Conservation (phyloP, 129 eudicot genomes). For the Artemisia annua region DNA sequence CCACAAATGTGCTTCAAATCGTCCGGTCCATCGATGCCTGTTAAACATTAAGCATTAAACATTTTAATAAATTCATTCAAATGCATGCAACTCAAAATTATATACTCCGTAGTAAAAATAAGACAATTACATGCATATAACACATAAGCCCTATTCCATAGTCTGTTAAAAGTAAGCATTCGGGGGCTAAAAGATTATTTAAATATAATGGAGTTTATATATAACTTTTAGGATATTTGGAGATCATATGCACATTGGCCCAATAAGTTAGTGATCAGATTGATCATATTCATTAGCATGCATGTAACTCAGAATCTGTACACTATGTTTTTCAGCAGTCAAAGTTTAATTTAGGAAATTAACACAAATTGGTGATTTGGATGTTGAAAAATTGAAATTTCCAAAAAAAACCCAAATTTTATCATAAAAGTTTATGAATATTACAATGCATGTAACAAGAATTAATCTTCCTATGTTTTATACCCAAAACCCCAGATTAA, state of each 20-base stretch:
- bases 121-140: conserved; percentile 18
- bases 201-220: not conserved
- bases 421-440: not conserved
- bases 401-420: not conserved
- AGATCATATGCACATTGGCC: not conserved
- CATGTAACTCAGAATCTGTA: conserved; percentile 19
- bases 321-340: conserved; percentile 9
- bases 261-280: not conserved
- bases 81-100: conserved; percentile 35
- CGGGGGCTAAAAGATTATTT: conserved; percentile 4
- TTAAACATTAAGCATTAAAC: not conserved
- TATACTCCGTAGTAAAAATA: not conserved
- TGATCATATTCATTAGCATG: conserved; percentile 24
- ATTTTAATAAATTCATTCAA: not conserved
- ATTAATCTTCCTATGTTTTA: conserved; percentile 15
- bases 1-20: conserved; percentile 97
- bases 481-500: conserved; percentile 27
- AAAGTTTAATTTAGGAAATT: conserved; percentile 15
- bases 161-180: conserved; percentile 15
- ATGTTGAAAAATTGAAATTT: conserved; percentile 2
- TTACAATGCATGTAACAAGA: conserved; percentile 38
- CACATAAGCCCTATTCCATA: conserved; percentile 4
- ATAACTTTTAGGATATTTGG: not conserved
- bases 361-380: conserved; percentile 9
- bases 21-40: conserved; percentile 95